A percentile compares a stretch with the other conserved stretches of the same genome.
Evolutionary conservation across 345 rosid species (phyloP).

Genomic region (Acer negundo): DNA sequence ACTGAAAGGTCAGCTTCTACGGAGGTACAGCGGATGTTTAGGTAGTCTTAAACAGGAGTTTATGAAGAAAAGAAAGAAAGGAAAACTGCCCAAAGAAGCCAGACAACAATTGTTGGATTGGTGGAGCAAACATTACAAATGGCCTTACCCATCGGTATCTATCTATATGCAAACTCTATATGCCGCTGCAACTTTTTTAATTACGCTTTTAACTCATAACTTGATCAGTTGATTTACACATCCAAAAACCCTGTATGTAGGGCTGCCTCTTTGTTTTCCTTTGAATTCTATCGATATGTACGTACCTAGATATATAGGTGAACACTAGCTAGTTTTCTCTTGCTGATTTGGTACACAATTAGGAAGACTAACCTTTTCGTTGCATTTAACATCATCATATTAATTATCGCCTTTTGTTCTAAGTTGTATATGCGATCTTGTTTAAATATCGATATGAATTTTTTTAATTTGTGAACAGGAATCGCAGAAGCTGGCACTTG

Average conservation of each 20-base stretch:
- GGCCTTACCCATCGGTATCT: constrained; percentile 99
- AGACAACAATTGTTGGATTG: constrained; percentile 89
- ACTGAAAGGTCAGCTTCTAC: constrained; percentile 86
- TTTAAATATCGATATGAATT: background rate
- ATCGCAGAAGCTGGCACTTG: constrained; percentile 29
- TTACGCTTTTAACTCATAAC: background rate
- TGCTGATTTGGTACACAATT: no score
- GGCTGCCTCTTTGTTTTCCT: background rate
- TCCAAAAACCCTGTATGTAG: background rate
- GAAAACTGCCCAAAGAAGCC: constrained; percentile 97
- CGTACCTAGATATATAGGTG: background rate
- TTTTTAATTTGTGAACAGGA: constrained; percentile 18
- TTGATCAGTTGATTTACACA: background rate
- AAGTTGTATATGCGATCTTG: no score
- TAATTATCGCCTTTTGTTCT: no score
- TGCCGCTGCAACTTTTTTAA: background rate
- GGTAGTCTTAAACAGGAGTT: constrained; percentile 93
- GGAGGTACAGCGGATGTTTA: constrained; percentile 85
- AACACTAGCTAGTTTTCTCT: background rate
- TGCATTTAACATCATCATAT: no score
- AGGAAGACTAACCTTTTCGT: no score
- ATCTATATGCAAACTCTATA: background rate
- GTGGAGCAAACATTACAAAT: constrained; percentile 98
- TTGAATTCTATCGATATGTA: background rate
- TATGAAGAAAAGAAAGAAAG: constrained; percentile 93